Evolutionary conservation across 495 filamentous ascomycete species (phyloP).

Genomic region (Massariosphaeria phaeospora): DNA sequence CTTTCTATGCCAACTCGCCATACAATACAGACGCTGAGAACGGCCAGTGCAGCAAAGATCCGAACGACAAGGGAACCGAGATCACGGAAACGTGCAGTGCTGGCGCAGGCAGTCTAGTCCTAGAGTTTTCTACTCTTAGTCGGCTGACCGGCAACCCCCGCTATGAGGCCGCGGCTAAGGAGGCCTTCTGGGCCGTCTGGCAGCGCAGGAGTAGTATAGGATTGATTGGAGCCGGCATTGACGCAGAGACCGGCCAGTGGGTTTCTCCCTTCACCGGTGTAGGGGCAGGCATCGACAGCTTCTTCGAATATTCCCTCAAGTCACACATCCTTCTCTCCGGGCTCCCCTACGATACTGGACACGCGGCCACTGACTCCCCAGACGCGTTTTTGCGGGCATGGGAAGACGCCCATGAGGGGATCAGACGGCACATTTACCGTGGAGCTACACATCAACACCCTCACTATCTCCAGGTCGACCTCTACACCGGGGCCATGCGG

Average conservation of each 20-base stretch:
- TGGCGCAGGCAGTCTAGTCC: conserved; percentile 85
- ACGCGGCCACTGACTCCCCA: conserved; percentile 51
- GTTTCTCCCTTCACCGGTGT: conserved; percentile 82
- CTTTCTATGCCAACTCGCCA: conserved; percentile 80
- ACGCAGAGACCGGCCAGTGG: conserved; percentile 89
- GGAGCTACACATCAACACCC: conserved; percentile 68
- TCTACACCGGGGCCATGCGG: conserved; percentile 72
- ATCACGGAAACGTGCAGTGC: conserved; percentile 96
- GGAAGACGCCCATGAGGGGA: conserved; percentile 76
- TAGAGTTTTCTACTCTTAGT: conserved; percentile 88
- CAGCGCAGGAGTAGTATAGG: conserved; percentile 74
- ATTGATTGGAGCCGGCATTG: conserved; percentile 86
- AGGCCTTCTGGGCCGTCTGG: conserved; percentile 96
- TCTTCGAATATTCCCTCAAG: conserved; percentile 97
- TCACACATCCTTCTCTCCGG: conserved; percentile 83
- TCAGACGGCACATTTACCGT: conserved; percentile 77
- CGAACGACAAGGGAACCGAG: conserved; percentile 50
- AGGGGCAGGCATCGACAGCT: conserved; percentile 93
- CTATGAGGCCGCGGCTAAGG: conserved; percentile 83
- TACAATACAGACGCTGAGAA: conserved; percentile 49
- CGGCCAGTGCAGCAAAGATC: conserved; percentile 41
- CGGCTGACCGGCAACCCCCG: conserved; percentile 78
- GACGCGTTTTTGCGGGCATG: conserved; percentile 77
- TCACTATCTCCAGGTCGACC: conserved; percentile 85
- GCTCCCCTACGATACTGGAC: conserved; percentile 39